Percentiles rank a stretch among this genome's conserved stretches.
These are phyloP conservation scores for Neofusicoccum ribis DNA, from an alignment of 2,329 filamentous ascomycete genomes.

Conservation along the genomic window DNA sequence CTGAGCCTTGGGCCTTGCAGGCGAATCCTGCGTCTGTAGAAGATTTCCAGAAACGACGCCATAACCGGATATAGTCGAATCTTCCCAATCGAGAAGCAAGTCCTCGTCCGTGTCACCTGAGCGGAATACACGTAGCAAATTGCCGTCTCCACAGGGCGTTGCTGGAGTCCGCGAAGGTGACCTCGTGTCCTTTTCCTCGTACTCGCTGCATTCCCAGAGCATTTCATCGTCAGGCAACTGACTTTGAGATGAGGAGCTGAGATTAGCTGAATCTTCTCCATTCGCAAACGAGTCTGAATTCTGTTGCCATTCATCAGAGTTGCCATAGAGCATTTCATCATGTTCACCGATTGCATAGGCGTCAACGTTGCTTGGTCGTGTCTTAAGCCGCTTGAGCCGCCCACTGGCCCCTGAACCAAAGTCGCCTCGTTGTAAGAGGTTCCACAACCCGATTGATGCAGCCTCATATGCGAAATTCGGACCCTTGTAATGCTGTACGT, in stretches of 20 bases:
- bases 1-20: background rate
- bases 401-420: constrained; percentile 17
- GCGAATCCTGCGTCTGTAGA: background rate
- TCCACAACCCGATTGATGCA: constrained; percentile 13
- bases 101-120: background rate
- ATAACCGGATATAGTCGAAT: background rate
- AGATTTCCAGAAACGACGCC: background rate
- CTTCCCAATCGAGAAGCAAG: background rate
- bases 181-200: background rate
- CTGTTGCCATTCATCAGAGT: background rate
- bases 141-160: background rate
- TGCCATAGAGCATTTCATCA: background rate
- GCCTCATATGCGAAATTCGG: constrained; percentile 3
- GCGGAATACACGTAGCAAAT: background rate
- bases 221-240: background rate
- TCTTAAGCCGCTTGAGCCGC: constrained; percentile 15
- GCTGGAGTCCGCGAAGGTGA: background rate
- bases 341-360: background rate
- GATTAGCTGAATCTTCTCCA: background rate
- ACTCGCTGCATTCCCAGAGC: constrained; percentile 19
- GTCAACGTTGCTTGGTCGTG: background rate
- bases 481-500: background rate
- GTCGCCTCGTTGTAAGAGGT: constrained; percentile 12
- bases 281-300: background rate
- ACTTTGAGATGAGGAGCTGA: background rate